These are phyloP conservation scores for Apiospora kogelbergensis DNA, from an alignment of 2,329 filamentous ascomycete genomes.

Conservation along the genomic window DNA sequence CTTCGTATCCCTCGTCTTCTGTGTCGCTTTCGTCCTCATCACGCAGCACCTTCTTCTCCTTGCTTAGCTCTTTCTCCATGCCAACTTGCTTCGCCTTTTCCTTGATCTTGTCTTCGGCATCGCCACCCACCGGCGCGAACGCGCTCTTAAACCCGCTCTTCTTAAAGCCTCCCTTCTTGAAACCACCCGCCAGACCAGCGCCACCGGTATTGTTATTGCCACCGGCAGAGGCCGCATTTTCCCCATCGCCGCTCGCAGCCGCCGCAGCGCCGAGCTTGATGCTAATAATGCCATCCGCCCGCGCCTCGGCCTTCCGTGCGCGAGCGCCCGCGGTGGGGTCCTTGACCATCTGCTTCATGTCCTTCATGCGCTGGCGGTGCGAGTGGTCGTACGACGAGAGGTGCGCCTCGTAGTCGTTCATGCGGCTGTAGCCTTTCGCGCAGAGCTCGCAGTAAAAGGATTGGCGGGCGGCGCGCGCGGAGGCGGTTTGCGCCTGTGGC, in stretches of 20 bases:
- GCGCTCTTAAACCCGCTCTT: constrained; percentile 82
- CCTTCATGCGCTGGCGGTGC: constrained; percentile 85
- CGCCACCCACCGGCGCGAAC: constrained; percentile 56
- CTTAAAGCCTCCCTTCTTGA: constrained; percentile 73
- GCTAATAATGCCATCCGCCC: constrained; percentile 66
- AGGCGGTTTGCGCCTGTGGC: constrained; percentile 57
- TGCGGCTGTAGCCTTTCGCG: constrained; percentile 89
- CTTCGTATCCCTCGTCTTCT: constrained; percentile 70
- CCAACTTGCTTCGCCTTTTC: constrained; percentile 36
- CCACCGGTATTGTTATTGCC: constrained; percentile 15
- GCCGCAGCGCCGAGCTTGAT: constrained; percentile 55
- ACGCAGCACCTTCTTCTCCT: constrained; percentile 24
- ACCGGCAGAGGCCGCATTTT: constrained; percentile 28
- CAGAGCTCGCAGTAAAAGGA: constrained; percentile 87
- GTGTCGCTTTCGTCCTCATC: constrained; percentile 58
- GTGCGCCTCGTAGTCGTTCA: constrained; percentile 95
- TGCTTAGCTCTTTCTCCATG: constrained; percentile 19
- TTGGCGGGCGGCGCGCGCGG: constrained; percentile 73
- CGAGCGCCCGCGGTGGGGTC: constrained; percentile 66
- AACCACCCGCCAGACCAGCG: constrained; percentile 42
- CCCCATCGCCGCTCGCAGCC: constrained; percentile 20
- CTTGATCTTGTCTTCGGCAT: constrained; percentile 42
- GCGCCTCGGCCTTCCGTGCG: constrained; percentile 69
- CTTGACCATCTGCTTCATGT: constrained; percentile 82
- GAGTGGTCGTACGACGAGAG: constrained; percentile 93